A percentile compares a stretch with the other conserved stretches of the same genome.
phyloP scores from a whole-genome alignment of 768 basidiomycete species.

The Hericium rajendrae region DNA sequence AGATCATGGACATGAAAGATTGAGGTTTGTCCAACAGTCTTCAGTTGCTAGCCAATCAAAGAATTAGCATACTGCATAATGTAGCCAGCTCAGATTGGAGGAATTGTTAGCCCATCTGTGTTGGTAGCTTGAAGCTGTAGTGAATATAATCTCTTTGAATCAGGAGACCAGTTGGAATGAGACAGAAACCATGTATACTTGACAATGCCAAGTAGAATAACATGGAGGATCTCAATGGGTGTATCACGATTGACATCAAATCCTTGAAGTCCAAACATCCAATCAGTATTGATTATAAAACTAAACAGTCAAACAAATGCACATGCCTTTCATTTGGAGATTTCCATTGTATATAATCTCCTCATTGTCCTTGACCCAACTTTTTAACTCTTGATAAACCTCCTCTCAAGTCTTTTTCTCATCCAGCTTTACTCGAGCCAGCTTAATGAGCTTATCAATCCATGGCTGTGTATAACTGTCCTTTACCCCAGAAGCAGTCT shows the following conservation, averaged over 20 bases:
- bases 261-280: constrained; percentile 1
- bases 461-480: constrained; percentile 12
- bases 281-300: background rate
- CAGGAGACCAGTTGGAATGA: constrained; percentile 22
- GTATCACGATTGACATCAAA: constrained; percentile 18
- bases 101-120: constrained; percentile 18
- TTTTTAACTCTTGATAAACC: constrained; percentile 13
- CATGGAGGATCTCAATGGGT: constrained; percentile 35
- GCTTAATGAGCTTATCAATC: constrained; percentile 11
- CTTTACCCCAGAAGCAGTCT: constrained; percentile 15
- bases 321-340: constrained; percentile 20
- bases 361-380: constrained; percentile 20
- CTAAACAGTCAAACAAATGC: background rate
- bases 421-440: too few species aligned
- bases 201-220: constrained; percentile 30
- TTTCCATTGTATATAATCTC: constrained; percentile 23
- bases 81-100: constrained; percentile 28
- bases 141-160: constrained; percentile 19
- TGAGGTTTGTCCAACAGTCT: constrained; percentile 27
- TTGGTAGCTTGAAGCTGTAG: constrained; percentile 25
- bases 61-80: constrained; percentile 35
- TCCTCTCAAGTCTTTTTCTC: constrained; percentile 10
- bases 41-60: constrained; percentile 34
- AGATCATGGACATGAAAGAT: constrained; percentile 25
- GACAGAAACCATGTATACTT: constrained; percentile 34